These are phyloP conservation scores for Pseudozyma thailandica DNA, from an alignment of 1,284 basidiomycete species.

Conservation along the genomic window DNA sequence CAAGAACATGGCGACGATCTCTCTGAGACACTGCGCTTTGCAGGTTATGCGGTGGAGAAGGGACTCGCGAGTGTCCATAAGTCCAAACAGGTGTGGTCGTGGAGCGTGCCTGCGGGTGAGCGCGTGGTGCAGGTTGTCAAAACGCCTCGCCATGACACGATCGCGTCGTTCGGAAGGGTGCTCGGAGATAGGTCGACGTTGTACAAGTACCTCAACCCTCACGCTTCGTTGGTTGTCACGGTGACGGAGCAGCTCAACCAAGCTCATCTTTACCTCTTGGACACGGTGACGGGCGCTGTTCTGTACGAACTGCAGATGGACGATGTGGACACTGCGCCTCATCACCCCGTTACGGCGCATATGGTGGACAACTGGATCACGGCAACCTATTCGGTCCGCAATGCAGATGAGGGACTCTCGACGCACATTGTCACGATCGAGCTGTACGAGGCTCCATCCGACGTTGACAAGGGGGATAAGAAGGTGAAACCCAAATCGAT, in stretches of 20 bases:
- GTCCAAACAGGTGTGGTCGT: conserved; percentile 49
- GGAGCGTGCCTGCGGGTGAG: conserved; percentile 48
- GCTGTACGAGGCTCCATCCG: conserved; percentile 77
- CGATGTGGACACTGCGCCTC: conserved; percentile 64
- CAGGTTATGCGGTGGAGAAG: conserved; percentile 41
- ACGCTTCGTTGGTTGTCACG: conserved; percentile 75
- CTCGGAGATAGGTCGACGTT: conserved; percentile 86
- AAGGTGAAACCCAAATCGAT: conserved; percentile 11
- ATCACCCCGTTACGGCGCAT: conserved; percentile 74
- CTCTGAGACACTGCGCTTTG: conserved; percentile 18
- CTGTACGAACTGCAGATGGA: conserved; percentile 70
- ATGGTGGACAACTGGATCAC: conserved; percentile 94
- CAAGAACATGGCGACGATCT: conserved; percentile 9
- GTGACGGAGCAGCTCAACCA: conserved; percentile 68
- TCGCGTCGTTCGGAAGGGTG: conserved; percentile 75
- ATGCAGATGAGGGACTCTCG: conserved; percentile 70
- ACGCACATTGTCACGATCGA: conserved; percentile 76
- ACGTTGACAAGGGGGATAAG: conserved; percentile 81
- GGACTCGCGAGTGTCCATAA: conserved; percentile 35
- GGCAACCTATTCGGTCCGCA: conserved; percentile 76
- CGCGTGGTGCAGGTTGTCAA: conserved; percentile 42
- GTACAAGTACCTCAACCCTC: conserved; percentile 93
- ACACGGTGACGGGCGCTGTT: conserved; percentile 80
- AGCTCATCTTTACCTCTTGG: conserved; percentile 77
- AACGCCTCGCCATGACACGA: conserved; percentile 15